phyloP scores from a whole-genome alignment of 2,329 filamentous ascomycete species.

The Fusarium sterilihyphosum region DNA sequence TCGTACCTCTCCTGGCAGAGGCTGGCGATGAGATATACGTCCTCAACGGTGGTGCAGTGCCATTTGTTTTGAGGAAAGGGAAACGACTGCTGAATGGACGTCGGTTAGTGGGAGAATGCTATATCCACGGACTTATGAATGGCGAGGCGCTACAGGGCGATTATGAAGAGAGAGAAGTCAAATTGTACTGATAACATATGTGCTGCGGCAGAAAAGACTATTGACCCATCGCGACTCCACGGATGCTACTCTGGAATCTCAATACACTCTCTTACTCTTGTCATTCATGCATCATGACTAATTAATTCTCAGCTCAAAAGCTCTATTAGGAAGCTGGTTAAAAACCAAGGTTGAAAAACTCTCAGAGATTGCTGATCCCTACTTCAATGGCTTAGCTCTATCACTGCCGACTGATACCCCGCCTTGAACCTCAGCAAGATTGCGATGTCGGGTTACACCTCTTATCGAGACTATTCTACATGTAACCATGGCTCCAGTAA shows the following conservation, averaged over 20 bases:
- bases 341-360: neutral
- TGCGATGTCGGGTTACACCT: neutral
- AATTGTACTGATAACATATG: neutral
- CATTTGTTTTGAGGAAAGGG: neutral
- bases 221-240: neutral
- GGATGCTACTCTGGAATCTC: neutral
- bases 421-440: neutral
- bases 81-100: neutral
- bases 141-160: neutral
- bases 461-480: neutral
- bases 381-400: slow-evolving; percentile 8
- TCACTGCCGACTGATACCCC: slow-evolving; percentile 4
- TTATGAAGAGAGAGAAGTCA: neutral
- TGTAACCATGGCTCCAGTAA: neutral
- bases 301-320: neutral
- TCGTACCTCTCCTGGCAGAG: neutral
- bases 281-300: neutral
- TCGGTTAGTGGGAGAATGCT: neutral
- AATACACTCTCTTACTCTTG: neutral
- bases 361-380: slow-evolving; percentile 13
- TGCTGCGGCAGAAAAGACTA: neutral
- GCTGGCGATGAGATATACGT: neutral
- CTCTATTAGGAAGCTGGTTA: slow-evolving; percentile 26
- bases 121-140: neutral
- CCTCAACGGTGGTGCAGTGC: neutral